Percentiles rank a stretch among this genome's conserved stretches.
phyloP scores from a whole-genome alignment of 2,329 filamentous ascomycete genomes.

The Epichloe gansuensis region DNA sequence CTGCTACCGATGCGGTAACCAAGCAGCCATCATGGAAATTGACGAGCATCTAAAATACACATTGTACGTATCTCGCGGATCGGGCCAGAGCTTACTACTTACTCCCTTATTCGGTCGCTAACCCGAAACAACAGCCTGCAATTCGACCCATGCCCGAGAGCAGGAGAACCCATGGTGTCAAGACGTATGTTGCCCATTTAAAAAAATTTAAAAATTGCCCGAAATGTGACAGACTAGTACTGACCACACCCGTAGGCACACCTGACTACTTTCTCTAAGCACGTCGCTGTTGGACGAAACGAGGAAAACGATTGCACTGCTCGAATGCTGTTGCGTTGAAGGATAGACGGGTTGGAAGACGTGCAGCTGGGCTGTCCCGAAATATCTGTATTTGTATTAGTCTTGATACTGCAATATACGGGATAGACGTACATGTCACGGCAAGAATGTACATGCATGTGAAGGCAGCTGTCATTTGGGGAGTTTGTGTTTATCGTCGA shows the following conservation, averaged over 20 bases:
- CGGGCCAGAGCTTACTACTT: neutral
- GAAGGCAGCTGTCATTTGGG: neutral
- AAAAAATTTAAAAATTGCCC: too few species aligned
- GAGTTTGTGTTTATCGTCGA: too few species aligned
- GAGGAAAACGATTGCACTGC: constrained; percentile 2
- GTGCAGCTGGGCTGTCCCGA: constrained; percentile 11
- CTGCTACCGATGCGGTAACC: constrained; percentile 98
- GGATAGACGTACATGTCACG: constrained; percentile 7
- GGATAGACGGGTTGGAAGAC: constrained; percentile 11
- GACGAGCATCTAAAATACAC: constrained; percentile 99
- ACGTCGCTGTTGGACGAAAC: neutral
- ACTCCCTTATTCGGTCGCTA: constrained; percentile 11
- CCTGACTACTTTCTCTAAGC: constrained; percentile 86
- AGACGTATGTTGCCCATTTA: constrained; percentile 46
- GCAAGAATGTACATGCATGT: constrained; percentile 7
- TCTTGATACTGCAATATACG: constrained; percentile 10
- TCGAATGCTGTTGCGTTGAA: constrained; percentile 9
- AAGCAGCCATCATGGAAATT: constrained; percentile 99
- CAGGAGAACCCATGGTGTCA: constrained; percentile 97
- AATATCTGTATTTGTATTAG: constrained; percentile 18
- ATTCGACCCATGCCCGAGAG: constrained; percentile 96
- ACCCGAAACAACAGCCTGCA: constrained; percentile 57
- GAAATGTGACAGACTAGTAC: neutral
- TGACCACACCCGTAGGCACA: too few species aligned
- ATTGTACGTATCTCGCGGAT: constrained; percentile 55